A percentile compares a stretch with the other conserved stretches of the same genome.
Evolutionary conservation across 1,139 yeast species (phyloP).

Genomic region (Hyphopichia fennica): DNA sequence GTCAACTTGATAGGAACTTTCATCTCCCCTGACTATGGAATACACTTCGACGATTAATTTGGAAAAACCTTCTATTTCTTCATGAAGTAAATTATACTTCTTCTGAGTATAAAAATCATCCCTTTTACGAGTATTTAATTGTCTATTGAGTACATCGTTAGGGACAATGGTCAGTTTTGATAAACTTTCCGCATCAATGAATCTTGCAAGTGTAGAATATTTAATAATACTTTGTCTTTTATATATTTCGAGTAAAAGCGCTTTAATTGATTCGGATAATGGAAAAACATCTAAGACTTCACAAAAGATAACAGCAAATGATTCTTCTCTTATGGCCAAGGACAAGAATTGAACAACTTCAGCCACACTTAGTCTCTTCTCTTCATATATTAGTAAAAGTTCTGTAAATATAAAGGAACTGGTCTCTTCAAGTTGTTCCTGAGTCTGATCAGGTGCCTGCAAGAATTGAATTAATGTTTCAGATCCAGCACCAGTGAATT

Average conservation of each 20-base stretch:
- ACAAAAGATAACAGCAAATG: constrained; percentile 40
- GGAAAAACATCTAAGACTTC: constrained; percentile 49
- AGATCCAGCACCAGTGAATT: constrained; percentile 30
- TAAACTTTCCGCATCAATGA: constrained; percentile 37
- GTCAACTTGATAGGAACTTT: constrained; percentile 42
- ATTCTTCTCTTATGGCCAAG: constrained; percentile 31
- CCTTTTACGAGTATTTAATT: constrained; percentile 47
- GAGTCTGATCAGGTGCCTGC: constrained; percentile 20
- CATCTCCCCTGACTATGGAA: constrained; percentile 40
- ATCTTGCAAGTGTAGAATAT: constrained; percentile 35
- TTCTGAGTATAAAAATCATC: constrained; percentile 66
- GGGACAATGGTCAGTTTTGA: constrained; percentile 42
- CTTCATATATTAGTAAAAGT: constrained; percentile 31
- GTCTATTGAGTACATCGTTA: constrained; percentile 32
- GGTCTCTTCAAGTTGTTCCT: constrained; percentile 11
- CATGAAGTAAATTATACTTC: constrained; percentile 73
- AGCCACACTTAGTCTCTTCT: constrained; percentile 22
- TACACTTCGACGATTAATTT: constrained; percentile 59
- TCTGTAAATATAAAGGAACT: constrained; percentile 35
- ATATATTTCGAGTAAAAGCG: constrained; percentile 27
- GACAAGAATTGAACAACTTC: constrained; percentile 27
- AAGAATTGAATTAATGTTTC: constrained; percentile 29
- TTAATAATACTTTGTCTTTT: constrained; percentile 32
- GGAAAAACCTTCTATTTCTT: constrained; percentile 80
- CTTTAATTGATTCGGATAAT: constrained; percentile 23